phyloP scores from a whole-genome alignment of 345 rosid genomes.

The Dovyalis caffra region DNA sequence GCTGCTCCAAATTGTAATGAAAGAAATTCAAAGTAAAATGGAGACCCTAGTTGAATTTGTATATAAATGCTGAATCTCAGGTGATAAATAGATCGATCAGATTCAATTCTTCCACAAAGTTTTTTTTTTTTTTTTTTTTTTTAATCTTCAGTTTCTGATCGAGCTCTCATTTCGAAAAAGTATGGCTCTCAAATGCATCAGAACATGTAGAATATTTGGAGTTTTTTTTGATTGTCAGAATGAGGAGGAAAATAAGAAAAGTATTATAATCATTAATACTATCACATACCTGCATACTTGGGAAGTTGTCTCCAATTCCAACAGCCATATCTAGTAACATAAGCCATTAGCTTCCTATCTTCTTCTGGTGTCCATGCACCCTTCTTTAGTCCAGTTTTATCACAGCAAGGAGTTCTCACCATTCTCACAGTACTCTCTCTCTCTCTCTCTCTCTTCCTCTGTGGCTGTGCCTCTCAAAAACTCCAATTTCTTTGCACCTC shows the following conservation, averaged over 20 bases:
- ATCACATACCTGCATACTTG: constrained; percentile 47
- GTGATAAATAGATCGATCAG: neutral
- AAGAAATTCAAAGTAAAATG: neutral
- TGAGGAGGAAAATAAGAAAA: neutral
- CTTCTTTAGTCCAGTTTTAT: constrained; percentile 44
- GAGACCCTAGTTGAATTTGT: neutral
- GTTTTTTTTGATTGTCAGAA: neutral
- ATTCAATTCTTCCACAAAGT: too few relatives aligned
- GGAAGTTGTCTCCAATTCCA: constrained; percentile 73
- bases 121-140: too few relatives aligned
- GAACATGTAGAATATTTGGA: neutral
- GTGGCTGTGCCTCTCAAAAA: too few relatives aligned
- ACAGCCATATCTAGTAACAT: constrained; percentile 47
- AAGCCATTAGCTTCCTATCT: constrained; percentile 46
- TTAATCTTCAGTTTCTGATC: neutral
- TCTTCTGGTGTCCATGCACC: constrained; percentile 70
- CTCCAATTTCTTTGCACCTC: neutral
- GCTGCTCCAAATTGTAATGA: neutral
- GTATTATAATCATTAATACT: too few relatives aligned
- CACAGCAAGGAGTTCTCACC: constrained; percentile 54
- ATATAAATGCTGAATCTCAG: neutral
- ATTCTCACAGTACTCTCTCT: constrained; percentile 23
- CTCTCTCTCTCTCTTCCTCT: neutral
- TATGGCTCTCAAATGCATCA: neutral
- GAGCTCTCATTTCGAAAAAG: neutral